Conservation (phyloP, 805 yeast genomes). For the Pichia rugopelliculosa region DNA sequence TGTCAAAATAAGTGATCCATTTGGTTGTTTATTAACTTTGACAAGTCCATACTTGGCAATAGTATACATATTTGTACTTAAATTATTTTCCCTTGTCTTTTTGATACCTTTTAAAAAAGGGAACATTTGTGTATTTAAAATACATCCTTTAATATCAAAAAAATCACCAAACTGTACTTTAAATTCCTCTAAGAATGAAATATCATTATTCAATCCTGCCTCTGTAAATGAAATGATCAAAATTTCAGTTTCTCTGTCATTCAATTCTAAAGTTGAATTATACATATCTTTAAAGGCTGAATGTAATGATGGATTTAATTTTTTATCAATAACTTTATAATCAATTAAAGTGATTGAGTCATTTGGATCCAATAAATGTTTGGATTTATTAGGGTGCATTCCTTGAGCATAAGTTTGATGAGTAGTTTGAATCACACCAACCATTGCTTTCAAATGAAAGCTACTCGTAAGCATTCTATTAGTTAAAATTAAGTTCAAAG, state of each 20-base stretch:
- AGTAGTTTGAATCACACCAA: background rate
- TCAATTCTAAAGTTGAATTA: background rate
- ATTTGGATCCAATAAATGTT: constrained; percentile 2
- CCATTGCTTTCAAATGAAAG: background rate
- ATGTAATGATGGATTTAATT: background rate
- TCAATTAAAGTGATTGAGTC: constrained; percentile 1
- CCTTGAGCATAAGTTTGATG: background rate
- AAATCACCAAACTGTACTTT: constrained; percentile 2
- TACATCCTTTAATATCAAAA: constrained; percentile 14
- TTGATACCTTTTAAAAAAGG: constrained; percentile 16
- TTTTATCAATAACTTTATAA: constrained; percentile 5
- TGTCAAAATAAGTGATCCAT: constrained; percentile 18
- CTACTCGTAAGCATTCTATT: background rate
- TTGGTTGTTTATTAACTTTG: constrained; percentile 14
- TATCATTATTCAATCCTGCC: constrained; percentile 1
- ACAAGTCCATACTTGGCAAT: constrained; percentile 23
- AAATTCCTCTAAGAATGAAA: constrained; percentile 2
- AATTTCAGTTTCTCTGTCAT: background rate
- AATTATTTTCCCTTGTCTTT: constrained; percentile 3
- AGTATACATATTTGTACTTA: constrained; percentile 16
- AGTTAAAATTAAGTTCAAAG: background rate
- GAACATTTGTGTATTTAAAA: constrained; percentile 19
- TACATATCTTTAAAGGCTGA: background rate
- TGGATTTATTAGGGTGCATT: background rate
- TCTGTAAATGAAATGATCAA: constrained; percentile 7